Evolutionary conservation across 805 yeast genomes (phyloP).

Genomic region (Saitoella complicata): DNA sequence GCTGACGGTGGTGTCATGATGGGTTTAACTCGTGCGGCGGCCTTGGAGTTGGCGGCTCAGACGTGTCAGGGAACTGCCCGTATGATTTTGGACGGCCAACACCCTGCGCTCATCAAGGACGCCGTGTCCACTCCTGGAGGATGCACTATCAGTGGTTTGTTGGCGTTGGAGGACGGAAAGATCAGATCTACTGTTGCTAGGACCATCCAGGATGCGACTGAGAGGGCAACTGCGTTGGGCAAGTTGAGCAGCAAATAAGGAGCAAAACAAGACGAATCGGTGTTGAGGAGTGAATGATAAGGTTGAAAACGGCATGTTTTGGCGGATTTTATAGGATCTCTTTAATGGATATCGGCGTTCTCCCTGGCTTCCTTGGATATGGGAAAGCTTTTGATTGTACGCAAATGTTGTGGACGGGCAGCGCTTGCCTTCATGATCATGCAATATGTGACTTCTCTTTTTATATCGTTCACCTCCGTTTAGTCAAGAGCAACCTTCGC

Average conservation of each 20-base stretch:
- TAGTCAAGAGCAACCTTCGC: conserved; percentile 85
- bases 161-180: conserved; percentile 82
- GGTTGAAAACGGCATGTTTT: too few relatives aligned
- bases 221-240: conserved; percentile 21
- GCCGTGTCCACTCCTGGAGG: conserved; percentile 96
- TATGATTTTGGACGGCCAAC: conserved; percentile 69
- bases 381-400: too few relatives aligned
- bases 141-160: conserved; percentile 87
- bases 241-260: conserved; percentile 7
- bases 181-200: conserved; percentile 75
- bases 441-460: too few relatives aligned
- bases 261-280: too few relatives aligned
- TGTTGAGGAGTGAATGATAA: too few relatives aligned
- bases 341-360: too few relatives aligned
- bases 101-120: conserved; percentile 76
- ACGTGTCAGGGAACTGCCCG: conserved; percentile 62
- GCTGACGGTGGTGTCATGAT: conserved; percentile 87
- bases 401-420: too few relatives aligned
- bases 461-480: too few relatives aligned
- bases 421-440: too few relatives aligned
- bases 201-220: conserved; percentile 86
- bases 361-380: too few relatives aligned
- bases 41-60: conserved; percentile 76
- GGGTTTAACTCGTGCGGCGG: conserved; percentile 80
- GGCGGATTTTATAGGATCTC: too few relatives aligned